Conservation (phyloP, 2,329 filamentous ascomycete species). For the Trichoderma cornu-damae region DNA sequence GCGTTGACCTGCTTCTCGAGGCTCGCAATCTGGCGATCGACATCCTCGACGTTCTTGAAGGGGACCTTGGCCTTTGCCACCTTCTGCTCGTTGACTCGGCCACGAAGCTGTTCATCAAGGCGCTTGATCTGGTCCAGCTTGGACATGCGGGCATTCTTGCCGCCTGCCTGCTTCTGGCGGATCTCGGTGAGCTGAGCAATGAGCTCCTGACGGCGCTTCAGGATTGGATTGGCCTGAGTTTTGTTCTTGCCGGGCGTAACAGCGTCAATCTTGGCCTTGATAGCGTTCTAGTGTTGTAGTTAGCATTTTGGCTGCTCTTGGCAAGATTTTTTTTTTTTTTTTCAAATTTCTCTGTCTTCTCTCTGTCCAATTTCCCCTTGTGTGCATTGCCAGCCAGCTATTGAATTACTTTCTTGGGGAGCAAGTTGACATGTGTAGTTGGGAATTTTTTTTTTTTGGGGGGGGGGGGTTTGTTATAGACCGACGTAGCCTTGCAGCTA, state of each 20-base stretch:
- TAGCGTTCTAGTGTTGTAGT: conserved; percentile 59
- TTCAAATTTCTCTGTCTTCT: not conserved
- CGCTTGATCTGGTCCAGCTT: conserved; percentile 89
- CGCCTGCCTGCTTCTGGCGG: conserved; percentile 76
- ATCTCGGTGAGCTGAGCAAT: conserved; percentile 78
- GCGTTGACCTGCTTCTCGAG: conserved; percentile 83
- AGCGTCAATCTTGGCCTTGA: conserved; percentile 83
- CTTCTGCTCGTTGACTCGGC: conserved; percentile 82
- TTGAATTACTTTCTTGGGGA: not conserved
- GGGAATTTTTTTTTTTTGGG: no score
- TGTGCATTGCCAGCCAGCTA: not conserved
- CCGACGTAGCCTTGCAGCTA: no score
- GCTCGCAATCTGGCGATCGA: conserved; percentile 74
- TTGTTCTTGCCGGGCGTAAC: conserved; percentile 68
- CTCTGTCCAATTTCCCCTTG: not conserved
- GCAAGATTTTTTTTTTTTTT: not conserved
- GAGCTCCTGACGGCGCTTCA: conserved; percentile 81
- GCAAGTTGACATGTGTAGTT: not conserved
- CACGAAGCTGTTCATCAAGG: conserved; percentile 83
- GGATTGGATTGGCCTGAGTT: conserved; percentile 73
- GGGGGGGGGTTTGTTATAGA: not conserved
- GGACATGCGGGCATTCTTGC: conserved; percentile 73
- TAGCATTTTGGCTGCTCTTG: not conserved
- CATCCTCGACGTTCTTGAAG: conserved; percentile 83
- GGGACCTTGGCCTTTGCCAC: conserved; percentile 70